These are phyloP conservation scores for Pugionium cornutum DNA, from an alignment of 345 rosid species.

Conservation along the genomic window DNA sequence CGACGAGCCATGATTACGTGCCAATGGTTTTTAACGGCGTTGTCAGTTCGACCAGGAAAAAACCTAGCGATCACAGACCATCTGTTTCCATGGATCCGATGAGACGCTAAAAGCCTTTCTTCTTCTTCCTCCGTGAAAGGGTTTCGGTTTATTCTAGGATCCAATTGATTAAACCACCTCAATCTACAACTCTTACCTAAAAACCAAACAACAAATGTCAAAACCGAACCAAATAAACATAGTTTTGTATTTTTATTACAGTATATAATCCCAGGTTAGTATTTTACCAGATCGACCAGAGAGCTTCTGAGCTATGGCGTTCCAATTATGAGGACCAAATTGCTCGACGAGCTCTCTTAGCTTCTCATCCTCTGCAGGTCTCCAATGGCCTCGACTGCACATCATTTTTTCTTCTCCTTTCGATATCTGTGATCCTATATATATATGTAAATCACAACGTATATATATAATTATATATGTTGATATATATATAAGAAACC, in stretches of 20 bases:
- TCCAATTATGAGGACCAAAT: constrained; percentile 93
- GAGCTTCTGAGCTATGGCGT: constrained; percentile 81
- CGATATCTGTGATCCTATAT: constrained; percentile 7
- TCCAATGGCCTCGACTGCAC: constrained; percentile 74
- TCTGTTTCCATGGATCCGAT: constrained; percentile 77
- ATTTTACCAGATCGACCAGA: constrained; percentile 82
- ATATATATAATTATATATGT: constrained; percentile 17
- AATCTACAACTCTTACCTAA: constrained; percentile 93
- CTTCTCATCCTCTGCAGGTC: constrained; percentile 70
- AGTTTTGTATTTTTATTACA: no score
- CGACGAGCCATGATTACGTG: constrained; percentile 93
- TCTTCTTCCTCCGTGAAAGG: constrained; percentile 86
- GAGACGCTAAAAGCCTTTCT: constrained; percentile 67
- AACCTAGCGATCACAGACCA: constrained; percentile 89
- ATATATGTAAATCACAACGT: background rate
- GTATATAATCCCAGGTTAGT: no score
- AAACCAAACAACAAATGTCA: background rate
- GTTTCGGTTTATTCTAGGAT: constrained; percentile 82
- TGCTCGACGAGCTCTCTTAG: constrained; percentile 70
- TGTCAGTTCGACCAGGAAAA: constrained; percentile 90
- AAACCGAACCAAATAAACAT: background rate
- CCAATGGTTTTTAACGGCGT: constrained; percentile 97
- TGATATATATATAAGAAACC: constrained; percentile 22
- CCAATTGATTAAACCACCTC: constrained; percentile 94
- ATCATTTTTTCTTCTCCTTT: constrained; percentile 33